Evolutionary conservation across 805 yeast species (phyloP).

Genomic region (Priceomyces fermenticarens): DNA sequence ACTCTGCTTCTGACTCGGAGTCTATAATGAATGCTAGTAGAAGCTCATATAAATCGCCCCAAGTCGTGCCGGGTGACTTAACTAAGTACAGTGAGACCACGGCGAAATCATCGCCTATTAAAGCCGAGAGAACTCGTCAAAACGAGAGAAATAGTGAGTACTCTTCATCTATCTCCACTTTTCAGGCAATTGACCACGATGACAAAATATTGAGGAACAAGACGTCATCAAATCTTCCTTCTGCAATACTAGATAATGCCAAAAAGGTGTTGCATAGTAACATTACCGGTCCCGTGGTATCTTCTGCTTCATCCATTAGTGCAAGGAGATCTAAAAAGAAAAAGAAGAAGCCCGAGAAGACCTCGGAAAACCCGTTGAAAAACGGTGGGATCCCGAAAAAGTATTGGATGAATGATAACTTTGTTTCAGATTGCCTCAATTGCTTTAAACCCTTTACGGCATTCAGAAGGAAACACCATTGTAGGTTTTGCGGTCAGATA

Average conservation of each 20-base stretch:
- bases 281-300: conserved; percentile 19
- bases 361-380: conserved; percentile 42
- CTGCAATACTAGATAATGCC: conserved; percentile 37
- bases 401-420: conserved; percentile 96
- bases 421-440: conserved; percentile 81
- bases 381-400: conserved; percentile 62
- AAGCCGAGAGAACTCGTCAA: conserved; percentile 17
- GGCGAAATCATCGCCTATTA: conserved; percentile 24
- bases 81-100: conserved; percentile 1
- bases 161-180: conserved; percentile 24
- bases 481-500: conserved; percentile 94
- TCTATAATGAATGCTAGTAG: conserved; percentile 21
- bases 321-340: conserved; percentile 15
- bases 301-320: conserved; percentile 31
- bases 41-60: conserved; percentile 8
- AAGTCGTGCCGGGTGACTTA: neutral
- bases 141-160: conserved; percentile 6
- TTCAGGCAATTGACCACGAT: conserved; percentile 23
- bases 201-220: conserved; percentile 17
- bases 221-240: conserved; percentile 28
- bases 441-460: conserved; percentile 81
- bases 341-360: conserved; percentile 25
- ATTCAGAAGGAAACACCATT: conserved; percentile 89
- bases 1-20: conserved; percentile 42
- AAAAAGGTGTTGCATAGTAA: conserved; percentile 29